Evolutionary conservation across 129 eudicot genomes (phyloP), one percentile per base, ranked within the genome.

Genomic region (carrot (Daucus carota)): DNA sequence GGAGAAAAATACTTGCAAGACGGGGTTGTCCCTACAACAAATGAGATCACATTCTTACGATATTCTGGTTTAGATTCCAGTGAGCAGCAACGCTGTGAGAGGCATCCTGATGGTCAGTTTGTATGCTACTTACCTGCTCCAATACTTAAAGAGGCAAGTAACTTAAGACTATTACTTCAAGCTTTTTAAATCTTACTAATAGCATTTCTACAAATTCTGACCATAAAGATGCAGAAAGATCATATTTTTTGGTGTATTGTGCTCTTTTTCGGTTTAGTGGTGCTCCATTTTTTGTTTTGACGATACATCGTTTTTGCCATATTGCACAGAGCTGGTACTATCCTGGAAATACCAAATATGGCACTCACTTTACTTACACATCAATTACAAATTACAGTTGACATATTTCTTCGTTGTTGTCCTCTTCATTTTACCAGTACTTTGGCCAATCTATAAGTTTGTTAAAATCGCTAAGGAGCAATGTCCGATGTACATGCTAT

Each of bases 41-140:
- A 90, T 60, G 98, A 93, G 84, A 93, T 93, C 63, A 93, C 98
- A 0, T 93, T 93, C 71, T 78, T 93, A 65, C 87, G 91, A 75
- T 90, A 90, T 80, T 86, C 96, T 42, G 97, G 87, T 73, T 60
- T 82, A 59, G 90, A 86, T 78, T 77, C 81, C 14, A 44, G 50
- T 72, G 91, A 84, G 82, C 84, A 88, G 42, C 90, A 86, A 57
- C 88, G 79, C 48, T 90, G 96, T 83, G 97, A 90, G 84, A 86
- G 96, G 84, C 96, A 82, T 83, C 98, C 98, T 69, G 98, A 93
- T 93, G 98, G 98, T 76, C 97, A 89, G 84, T 89, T 77, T 84
- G 80, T 87, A 38, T 90, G 97, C 84, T 90, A 93, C 76, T 74
- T 93, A 70, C 90, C 97, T 80, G 91, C 98, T 66, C 89, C 94